Evolutionary conservation across 441 rosid genomes (phyloP), one percentile per base, ranked within the genome.

Genomic region (Aquilaria agallochum): DNA sequence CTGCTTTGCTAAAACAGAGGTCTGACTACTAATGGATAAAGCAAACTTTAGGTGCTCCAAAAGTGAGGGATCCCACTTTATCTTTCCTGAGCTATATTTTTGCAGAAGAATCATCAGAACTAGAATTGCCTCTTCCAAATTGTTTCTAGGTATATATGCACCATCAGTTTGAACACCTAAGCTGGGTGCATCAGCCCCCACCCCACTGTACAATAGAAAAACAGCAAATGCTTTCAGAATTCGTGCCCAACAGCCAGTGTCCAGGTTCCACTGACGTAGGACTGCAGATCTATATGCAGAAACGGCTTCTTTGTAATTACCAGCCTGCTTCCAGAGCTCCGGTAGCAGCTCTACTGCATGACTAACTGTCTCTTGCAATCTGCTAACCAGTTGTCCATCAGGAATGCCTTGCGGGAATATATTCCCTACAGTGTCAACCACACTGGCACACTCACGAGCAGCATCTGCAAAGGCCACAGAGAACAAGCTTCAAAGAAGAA

Each of bases 301-400:
- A 55, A 80, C 76, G 0, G 93, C 89, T 71, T 90, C 91, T 40
- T 68, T 71, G 52, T 70, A 80, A 62, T 78, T 79, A 56, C 84
- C 87, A 11, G 87, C 84, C 57, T 84, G 85, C 82, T 80, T 90
- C 89, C 86, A 84, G 9, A 90, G 79, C 73, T 80, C 81, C 1
- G 97, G 97, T 65, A 86, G 95, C 36, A 90, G 77, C 67, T 88
- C 97, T 56, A 88, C 89, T 11, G 97, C 93, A 53, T 77, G 89
- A 74, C 91, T 84, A 30, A 90, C 84, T 0, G 83, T 90, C 62
- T 88, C 90, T 50, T 88, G 95, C 74, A 90, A 77, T 71, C 83
- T 81, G 60, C 7, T 68, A 53, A 86, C 97, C 53, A 90, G 89
- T 71, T 84, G 93, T 36, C 67, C 88, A 68, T 88, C 90, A 0